Base-by-base conservation (phyloP, 2,329 filamentous ascomycete species). In the Cordyceps tenuipes region DNA sequence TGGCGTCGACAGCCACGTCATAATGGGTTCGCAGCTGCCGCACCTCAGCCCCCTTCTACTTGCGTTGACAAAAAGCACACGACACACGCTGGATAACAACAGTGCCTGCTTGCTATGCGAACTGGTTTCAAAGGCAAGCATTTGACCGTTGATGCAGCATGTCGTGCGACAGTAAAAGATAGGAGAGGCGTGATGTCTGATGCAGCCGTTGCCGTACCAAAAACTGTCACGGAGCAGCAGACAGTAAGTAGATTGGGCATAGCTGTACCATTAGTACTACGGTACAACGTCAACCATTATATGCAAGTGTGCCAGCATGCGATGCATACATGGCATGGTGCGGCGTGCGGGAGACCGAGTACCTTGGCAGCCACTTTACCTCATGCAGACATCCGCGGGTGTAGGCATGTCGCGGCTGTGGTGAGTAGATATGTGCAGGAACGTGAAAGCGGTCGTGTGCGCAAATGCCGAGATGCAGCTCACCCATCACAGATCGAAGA, bases 1-100 rank as follows among this genome's bases (percentile, higher is more conserved):
- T 56, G 43, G 53, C 43, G 53, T 56, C 43, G 53, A 17, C 53
- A 26, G 53, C 53, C 53, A 56, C 53, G 53, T 56, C 53, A 56
- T 36, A 29, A 47, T 56, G 41, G 41, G 53, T 47, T 56, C 53
- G 53, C 52, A 46, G 52, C 12, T 23, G 15, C 50, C 23, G 15
- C 50, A 53, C 36, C 19, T 21, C 50, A 29, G 23, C 43, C n/a
- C n/a, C 36, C 15, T 43, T 6, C 12, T 13, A 10, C 34, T 13
- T 36, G 9, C 10, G 34, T 36, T 36, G 34, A 36, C 34, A 36
- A 36, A 13, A 23, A 23, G 23, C 23, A 23, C 23, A 23, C 23
- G 34, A 36, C 34, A 29, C 5, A 29, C 51, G 9, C 15, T 21
- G 26, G 23, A 36, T n/a, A 36, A 43, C 36, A 56, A 15, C 26